Percentiles rank a stretch among this genome's conserved stretches.
These are phyloP conservation scores for Immersiella caudata DNA, from an alignment of 495 filamentous ascomycete species.

Conservation along the genomic window DNA sequence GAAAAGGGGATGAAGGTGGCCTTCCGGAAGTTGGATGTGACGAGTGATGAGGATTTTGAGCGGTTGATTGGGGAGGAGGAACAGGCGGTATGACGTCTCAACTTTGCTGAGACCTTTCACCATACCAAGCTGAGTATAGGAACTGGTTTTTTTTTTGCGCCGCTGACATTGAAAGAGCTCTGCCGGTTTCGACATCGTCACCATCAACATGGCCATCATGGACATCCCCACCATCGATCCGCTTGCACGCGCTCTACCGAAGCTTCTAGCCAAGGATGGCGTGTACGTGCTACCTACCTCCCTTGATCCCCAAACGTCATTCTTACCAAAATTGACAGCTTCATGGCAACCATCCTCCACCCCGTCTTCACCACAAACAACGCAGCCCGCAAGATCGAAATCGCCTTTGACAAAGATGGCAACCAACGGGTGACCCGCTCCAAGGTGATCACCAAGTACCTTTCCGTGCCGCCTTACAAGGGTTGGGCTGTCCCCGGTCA, in stretches of 20 bases:
- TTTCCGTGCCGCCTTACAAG: conserved; percentile 38
- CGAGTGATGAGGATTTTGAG: conserved; percentile 33
- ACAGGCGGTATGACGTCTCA: not conserved
- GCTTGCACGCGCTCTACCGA: conserved; percentile 37
- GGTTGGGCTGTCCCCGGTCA: conserved; percentile 39
- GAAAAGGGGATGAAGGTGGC: conserved; percentile 10
- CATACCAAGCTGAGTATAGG: no score
- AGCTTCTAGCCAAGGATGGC: conserved; percentile 40
- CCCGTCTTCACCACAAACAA: conserved; percentile 48
- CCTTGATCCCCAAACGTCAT: no score
- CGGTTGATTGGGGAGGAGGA: conserved; percentile 27
- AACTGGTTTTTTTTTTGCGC: no score
- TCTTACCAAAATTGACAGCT: conserved; percentile 30
- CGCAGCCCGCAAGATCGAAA: conserved; percentile 31
- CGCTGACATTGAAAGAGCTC: not conserved
- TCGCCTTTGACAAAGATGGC: conserved; percentile 25
- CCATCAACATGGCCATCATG: conserved; percentile 53
- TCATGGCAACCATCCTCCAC: conserved; percentile 47
- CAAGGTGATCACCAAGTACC: conserved; percentile 39
- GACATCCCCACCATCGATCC: conserved; percentile 41
- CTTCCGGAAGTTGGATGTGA: conserved; percentile 40
- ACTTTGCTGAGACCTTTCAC: no score
- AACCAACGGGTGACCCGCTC: conserved; percentile 32
- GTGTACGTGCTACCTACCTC: conserved; percentile 33
- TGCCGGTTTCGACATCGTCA: conserved; percentile 34